A percentile compares a stretch with the other conserved stretches of the same genome.
phyloP scores from a whole-genome alignment of 2,329 filamentous ascomycete species.

The Graphium sp. region DNA sequence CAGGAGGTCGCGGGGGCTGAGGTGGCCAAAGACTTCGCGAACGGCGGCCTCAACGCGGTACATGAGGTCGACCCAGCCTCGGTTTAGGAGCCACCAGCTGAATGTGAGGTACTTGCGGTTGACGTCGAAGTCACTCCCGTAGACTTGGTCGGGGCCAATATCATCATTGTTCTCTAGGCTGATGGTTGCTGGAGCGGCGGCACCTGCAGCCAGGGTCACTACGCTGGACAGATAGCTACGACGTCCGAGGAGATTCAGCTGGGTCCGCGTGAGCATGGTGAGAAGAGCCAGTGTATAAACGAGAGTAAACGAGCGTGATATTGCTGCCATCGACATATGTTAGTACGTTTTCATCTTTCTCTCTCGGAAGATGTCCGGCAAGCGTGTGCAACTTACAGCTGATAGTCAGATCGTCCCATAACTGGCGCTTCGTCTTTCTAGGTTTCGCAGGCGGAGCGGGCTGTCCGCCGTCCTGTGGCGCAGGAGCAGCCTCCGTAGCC shows the following conservation, averaged over 20 bases:
- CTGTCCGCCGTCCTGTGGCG: conserved; percentile 20
- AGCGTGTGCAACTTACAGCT: conserved; percentile 46
- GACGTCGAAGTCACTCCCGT: conserved; percentile 89
- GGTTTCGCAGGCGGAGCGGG: conserved; percentile 27
- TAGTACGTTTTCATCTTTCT: background rate
- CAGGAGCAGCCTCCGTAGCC: conserved; percentile 8
- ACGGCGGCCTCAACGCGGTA: conserved; percentile 72
- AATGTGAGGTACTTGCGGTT: conserved; percentile 92
- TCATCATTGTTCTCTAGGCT: conserved; percentile 88
- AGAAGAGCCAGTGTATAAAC: conserved; percentile 83
- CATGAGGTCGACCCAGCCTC: conserved; percentile 73
- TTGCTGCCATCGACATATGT: conserved; percentile 42
- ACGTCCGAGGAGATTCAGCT: conserved; percentile 90
- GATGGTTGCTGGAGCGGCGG: conserved; percentile 59
- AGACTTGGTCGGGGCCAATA: conserved; percentile 62
- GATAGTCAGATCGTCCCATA: conserved; percentile 97
- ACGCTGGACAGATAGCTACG: conserved; percentile 94
- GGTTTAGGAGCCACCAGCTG: conserved; percentile 94
- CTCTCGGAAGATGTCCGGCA: background rate
- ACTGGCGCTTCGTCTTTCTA: conserved; percentile 69
- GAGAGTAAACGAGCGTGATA: conserved; percentile 80
- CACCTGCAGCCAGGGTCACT: conserved; percentile 69
- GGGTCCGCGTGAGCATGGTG: conserved; percentile 81
- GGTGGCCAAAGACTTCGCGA: conserved; percentile 70
- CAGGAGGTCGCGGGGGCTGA: conserved; percentile 80